Evolutionary conservation across 768 basidiomycete genomes (phyloP).

Genomic region (Lyophyllum decastes): DNA sequence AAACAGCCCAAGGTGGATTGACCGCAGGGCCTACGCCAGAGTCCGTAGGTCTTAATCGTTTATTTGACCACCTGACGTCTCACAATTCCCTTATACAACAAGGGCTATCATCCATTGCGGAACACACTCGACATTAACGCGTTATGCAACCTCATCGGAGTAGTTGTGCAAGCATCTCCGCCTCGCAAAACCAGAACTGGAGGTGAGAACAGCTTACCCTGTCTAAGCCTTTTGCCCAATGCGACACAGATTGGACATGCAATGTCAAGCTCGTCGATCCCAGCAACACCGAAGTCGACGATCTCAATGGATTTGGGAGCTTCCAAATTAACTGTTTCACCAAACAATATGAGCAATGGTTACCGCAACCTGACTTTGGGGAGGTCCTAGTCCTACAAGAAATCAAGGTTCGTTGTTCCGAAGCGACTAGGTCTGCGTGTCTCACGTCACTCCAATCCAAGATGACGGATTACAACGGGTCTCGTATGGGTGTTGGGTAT

Average conservation of each 20-base stretch:
- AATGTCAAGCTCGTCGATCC: constrained; percentile 54
- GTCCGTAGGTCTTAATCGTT: background rate
- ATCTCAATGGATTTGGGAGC: constrained; percentile 20
- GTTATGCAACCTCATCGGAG: constrained; percentile 22
- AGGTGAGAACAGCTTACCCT: constrained; percentile 19
- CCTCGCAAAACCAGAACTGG: constrained; percentile 19
- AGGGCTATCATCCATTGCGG: constrained; percentile 20
- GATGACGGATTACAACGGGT: constrained; percentile 33
- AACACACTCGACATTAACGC: background rate
- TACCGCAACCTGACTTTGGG: constrained; percentile 49
- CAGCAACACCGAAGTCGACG: constrained; percentile 37
- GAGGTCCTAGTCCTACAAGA: constrained; percentile 53
- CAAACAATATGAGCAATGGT: constrained; percentile 43
- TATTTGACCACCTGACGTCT: background rate
- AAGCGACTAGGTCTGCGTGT: background rate
- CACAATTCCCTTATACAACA: background rate
- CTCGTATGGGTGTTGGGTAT: constrained; percentile 43
- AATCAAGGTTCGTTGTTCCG: constrained; percentile 43
- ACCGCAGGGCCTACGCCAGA: background rate
- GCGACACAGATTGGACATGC: constrained; percentile 43
- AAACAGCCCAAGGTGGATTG: background rate
- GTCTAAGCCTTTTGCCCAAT: background rate
- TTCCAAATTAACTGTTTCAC: constrained; percentile 54
- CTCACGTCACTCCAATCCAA: constrained; percentile 14
- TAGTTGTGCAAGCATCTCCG: constrained; percentile 20